Base-by-base conservation (phyloP, 106 monocot species). In the Dendrobium nobile region DNA sequence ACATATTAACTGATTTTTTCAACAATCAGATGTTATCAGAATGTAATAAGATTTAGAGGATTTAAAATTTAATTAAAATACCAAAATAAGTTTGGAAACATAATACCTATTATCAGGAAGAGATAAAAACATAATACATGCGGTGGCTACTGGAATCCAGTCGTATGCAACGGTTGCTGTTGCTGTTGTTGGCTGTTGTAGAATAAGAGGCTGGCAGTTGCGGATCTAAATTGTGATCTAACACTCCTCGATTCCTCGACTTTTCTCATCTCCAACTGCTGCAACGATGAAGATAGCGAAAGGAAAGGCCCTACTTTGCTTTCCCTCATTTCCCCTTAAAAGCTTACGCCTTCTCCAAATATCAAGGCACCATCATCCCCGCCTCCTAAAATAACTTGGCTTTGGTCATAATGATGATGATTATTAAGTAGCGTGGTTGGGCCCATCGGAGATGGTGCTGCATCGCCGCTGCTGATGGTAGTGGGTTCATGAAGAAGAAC, bases 241-340 rank as follows among this genome's bases (percentile, higher is more conserved):
- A 48, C 81, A 27, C 82, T 67, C 27, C 91, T 87, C 70, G 90
- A 78, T 26, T 94, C 94, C 48, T 91, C 90, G 9, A 83, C 82
- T 73, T 90, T 92, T 41, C 88, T 86, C 86, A 92, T 88, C 67
- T 91, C 95, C 31, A 91, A 85, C 58, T 87, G 91, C 37, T 97
- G 93, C 73, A 92, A 84, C 6, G 87, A 85, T 2, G 94, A 85
- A 17, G 90, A 92, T 24, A 98, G 89, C 1, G 98, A 94, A 33
- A 98, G 79, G 1, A 89, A 91, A 10, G 94, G 84, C 24, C 92
- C 94, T 82, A n/a, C 19, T 59, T 92, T 92, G 8, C 92, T 85
- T 55, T 90, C 93, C 47, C 87, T 87, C 18, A 86, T 76, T 22
- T 80, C 86, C 2, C 82, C 80, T 31, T 47, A 82, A 18, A 73